phyloP scores from a whole-genome alignment of 140 eudicot genomes.

The Erigeron philadelphicus region DNA sequence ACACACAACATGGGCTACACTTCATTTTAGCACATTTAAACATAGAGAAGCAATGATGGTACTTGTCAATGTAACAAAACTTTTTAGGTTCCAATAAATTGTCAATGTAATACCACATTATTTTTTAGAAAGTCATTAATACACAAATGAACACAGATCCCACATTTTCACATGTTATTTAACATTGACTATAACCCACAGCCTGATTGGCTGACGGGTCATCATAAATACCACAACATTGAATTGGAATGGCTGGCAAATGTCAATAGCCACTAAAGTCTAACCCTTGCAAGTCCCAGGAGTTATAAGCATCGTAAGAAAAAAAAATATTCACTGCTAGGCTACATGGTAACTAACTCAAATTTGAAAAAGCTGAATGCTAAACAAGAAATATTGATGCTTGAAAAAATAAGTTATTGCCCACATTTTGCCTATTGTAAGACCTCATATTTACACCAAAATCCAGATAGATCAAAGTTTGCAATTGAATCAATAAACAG shows the following conservation, averaged over 20 bases:
- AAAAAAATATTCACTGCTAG: background rate
- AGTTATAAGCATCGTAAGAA: background rate
- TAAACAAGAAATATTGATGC: conserved; percentile 7
- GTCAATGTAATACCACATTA: background rate
- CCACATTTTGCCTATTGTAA: background rate
- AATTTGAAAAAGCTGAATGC: conserved; percentile 1
- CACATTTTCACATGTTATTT: too few relatives aligned
- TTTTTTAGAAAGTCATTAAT: too few relatives aligned
- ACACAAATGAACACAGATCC: too few relatives aligned
- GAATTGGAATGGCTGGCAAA: background rate
- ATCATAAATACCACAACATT: background rate
- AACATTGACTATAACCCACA: too few relatives aligned
- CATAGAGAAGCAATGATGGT: background rate
- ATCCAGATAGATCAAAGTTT: background rate
- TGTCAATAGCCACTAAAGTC: conserved; percentile 1
- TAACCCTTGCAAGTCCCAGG: background rate
- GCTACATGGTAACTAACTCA: background rate
- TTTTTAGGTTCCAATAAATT: conserved; percentile 4
- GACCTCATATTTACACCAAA: conserved; percentile 9
- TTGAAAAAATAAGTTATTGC: background rate
- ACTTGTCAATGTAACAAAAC: background rate
- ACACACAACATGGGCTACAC: conserved; percentile 7
- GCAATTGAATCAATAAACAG: background rate
- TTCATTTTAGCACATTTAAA: background rate
- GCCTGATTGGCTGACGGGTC: too few relatives aligned